These are phyloP conservation scores for Aureobasidium subglaciale DNA, from an alignment of 2,329 filamentous ascomycete species.

Conservation along the genomic window DNA sequence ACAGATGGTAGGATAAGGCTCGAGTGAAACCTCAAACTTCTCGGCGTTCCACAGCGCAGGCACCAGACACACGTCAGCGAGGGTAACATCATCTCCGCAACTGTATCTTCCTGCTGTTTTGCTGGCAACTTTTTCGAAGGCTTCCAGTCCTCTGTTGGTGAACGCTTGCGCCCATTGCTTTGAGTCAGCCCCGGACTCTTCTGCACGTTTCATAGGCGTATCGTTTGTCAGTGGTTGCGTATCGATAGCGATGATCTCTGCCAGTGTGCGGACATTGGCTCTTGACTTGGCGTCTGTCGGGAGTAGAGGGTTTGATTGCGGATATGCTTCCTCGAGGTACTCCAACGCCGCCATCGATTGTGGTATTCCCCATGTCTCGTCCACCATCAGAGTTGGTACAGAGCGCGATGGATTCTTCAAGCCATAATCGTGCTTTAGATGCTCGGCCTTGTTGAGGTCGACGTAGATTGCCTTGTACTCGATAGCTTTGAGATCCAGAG, in stretches of 20 bases:
- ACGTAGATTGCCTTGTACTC: slow-evolving; percentile 41
- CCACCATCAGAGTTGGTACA: slow-evolving; percentile 48
- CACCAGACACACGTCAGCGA: slow-evolving; percentile 53
- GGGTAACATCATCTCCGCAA: slow-evolving; percentile 47
- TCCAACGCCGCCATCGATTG: slow-evolving; percentile 54
- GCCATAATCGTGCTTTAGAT: slow-evolving; percentile 40
- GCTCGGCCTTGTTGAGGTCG: slow-evolving; percentile 50
- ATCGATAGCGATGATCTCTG: slow-evolving; percentile 49
- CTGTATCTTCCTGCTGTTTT: slow-evolving; percentile 45
- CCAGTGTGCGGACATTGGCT: slow-evolving; percentile 48
- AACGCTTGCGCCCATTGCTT: slow-evolving; percentile 47
- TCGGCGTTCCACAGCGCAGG: slow-evolving; percentile 54
- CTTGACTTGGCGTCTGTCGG: slow-evolving; percentile 39
- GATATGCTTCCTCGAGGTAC: slow-evolving; percentile 52
- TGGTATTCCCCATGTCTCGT: slow-evolving; percentile 26
- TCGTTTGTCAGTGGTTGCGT: slow-evolving; percentile 56
- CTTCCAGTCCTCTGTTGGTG: slow-evolving; percentile 47
- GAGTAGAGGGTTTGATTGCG: slow-evolving; percentile 36
- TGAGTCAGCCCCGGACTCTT: slow-evolving; percentile 36
- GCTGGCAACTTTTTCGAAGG: slow-evolving; percentile 45
- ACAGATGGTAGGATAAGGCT: slow-evolving; percentile 41
- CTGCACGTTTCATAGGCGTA: slow-evolving; percentile 45
- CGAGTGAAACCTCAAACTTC: slow-evolving; percentile 48
- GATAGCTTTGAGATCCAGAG: slow-evolving; percentile 49
- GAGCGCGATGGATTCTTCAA: slow-evolving; percentile 47